These are phyloP conservation scores for Pharnaceum exiguum DNA, from an alignment of 148 eudicot species.

Conservation along the genomic window DNA sequence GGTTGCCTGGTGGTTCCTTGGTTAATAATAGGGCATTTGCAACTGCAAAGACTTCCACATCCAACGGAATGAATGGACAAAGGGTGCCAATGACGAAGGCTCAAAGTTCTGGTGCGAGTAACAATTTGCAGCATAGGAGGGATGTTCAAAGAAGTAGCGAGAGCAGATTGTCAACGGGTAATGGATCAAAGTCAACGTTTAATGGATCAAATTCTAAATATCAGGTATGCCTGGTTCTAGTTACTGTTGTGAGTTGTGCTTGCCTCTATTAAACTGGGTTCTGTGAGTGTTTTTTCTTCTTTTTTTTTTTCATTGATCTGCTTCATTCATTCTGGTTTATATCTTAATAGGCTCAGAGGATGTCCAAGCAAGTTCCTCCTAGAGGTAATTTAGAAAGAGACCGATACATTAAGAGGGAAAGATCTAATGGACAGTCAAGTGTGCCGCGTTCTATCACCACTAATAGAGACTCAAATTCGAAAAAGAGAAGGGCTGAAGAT, in stretches of 20 bases:
- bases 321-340: background rate
- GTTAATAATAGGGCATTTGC: conserved; percentile 23
- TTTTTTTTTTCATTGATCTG: background rate
- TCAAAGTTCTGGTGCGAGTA: conserved; percentile 32
- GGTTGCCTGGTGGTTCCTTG: conserved; percentile 3
- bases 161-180: conserved; percentile 24
- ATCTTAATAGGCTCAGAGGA: conserved; percentile 38
- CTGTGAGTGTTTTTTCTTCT: background rate
- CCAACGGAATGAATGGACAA: conserved; percentile 25
- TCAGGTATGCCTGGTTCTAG: conserved; percentile 39
- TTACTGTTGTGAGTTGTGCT: background rate
- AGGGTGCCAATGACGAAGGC: conserved; percentile 32
- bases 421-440: conserved; percentile 32
- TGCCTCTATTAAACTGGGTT: background rate
- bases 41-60: conserved; percentile 28
- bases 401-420: conserved; percentile 43
- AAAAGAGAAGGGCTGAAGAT: conserved; percentile 17
- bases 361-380: conserved; percentile 31
- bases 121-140: conserved; percentile 29
- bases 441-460: background rate
- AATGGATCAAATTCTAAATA: conserved; percentile 29
- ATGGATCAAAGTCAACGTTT: conserved; percentile 23
- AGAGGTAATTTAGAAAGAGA: conserved; percentile 35
- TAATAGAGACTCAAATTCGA: conserved; percentile 5
- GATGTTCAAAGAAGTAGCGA: conserved; percentile 28